Evolutionary conservation across 441 rosid species (phyloP).

Genomic region (Isatis lusitanica): DNA sequence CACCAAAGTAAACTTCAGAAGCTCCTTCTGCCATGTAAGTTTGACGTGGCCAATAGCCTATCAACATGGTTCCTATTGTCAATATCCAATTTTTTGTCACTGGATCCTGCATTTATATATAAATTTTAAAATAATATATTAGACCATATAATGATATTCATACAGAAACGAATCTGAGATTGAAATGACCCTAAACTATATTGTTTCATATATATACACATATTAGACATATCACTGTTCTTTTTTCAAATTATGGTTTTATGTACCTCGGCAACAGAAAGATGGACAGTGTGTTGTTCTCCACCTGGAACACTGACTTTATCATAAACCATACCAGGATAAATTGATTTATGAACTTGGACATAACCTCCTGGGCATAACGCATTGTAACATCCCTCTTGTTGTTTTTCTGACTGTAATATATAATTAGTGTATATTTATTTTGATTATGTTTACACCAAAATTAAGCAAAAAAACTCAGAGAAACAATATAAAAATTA

Average conservation of each 20-base stretch:
- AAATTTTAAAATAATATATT: neutral
- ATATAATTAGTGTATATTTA: neutral
- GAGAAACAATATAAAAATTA: neutral
- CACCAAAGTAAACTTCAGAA: constrained; percentile 33
- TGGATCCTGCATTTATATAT: constrained; percentile 24
- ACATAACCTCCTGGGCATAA: constrained; percentile 30
- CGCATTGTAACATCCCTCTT: constrained; percentile 33
- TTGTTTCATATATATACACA: no score
- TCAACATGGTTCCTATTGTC: constrained; percentile 18
- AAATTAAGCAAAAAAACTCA: neutral
- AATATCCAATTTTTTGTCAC: constrained; percentile 32
- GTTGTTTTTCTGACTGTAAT: constrained; percentile 19
- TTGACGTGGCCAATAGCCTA: constrained; percentile 35
- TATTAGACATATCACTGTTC: neutral
- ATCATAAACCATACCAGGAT: constrained; percentile 31
- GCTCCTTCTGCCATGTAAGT: constrained; percentile 27
- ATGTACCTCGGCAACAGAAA: constrained; percentile 31
- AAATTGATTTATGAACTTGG: constrained; percentile 28
- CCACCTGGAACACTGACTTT: constrained; percentile 9
- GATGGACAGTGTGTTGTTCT: constrained; percentile 23
- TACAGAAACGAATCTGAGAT: no score
- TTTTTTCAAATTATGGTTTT: neutral
- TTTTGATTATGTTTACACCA: constrained; percentile 2
- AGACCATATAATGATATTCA: neutral
- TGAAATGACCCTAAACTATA: no score